Percentiles rank a stretch among this genome's conserved stretches.
Conservation (phyloP, 495 filamentous ascomycete genomes). For the Staphylotrichum longicolle region DNA sequence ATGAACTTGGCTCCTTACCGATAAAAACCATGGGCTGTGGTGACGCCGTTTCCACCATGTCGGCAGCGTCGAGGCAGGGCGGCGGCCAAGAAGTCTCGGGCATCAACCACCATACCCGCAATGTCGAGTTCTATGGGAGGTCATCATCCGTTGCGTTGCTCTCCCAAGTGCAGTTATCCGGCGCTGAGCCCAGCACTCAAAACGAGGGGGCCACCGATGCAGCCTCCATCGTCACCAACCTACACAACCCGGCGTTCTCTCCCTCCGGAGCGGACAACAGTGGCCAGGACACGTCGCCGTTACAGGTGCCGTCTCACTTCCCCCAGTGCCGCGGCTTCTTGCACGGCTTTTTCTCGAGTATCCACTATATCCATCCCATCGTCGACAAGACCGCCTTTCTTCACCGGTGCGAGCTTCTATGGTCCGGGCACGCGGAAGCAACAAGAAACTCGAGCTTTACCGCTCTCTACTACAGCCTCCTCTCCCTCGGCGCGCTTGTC, state of each 20-base stretch:
- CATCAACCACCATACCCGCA: background rate
- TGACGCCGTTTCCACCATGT: background rate
- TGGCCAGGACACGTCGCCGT: background rate
- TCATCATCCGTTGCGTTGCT: background rate
- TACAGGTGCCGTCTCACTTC: background rate
- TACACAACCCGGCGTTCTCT: background rate
- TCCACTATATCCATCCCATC: conserved; percentile 1
- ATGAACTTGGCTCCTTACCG: too few relatives aligned
- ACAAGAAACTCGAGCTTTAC: background rate
- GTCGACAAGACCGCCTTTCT: background rate
- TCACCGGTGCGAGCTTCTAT: background rate
- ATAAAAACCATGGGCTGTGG: background rate
- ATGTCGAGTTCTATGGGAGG: background rate
- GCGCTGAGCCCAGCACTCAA: background rate
- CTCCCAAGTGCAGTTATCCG: background rate
- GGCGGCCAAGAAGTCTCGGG: background rate
- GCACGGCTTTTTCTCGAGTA: background rate
- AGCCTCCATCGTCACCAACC: background rate
- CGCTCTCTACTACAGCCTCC: background rate
- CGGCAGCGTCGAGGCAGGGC: background rate
- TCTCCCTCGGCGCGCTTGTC: background rate
- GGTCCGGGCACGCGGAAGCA: background rate
- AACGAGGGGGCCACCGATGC: background rate
- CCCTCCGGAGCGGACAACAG: background rate
- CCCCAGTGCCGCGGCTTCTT: background rate